phyloP scores from a whole-genome alignment of 1,284 basidiomycete species.

The Athelia sp. region DNA sequence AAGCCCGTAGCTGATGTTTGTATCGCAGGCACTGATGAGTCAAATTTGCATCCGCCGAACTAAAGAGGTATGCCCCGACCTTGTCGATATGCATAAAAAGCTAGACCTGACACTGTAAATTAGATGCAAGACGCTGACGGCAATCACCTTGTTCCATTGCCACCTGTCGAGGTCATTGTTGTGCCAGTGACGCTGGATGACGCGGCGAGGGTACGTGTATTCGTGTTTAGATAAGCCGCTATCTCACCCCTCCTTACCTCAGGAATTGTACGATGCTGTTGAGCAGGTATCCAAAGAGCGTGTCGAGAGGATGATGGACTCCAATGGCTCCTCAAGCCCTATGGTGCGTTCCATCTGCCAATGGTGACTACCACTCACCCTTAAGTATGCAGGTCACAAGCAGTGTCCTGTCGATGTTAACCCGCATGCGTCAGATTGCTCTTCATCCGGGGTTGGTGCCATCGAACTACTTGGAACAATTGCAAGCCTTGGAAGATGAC shows the following conservation, averaged over 20 bases:
- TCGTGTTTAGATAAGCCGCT: not conserved
- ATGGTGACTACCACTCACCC: conserved; percentile 7
- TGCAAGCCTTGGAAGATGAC: conserved; percentile 36
- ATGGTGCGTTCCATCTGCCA: conserved; percentile 23
- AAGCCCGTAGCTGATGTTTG: conserved; percentile 6
- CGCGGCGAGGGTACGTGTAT: conserved; percentile 54
- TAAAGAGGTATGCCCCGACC: conserved; percentile 58
- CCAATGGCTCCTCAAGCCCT: conserved; percentile 30
- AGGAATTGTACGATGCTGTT: conserved; percentile 75
- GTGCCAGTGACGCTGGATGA: conserved; percentile 66
- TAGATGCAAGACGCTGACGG: conserved; percentile 82
- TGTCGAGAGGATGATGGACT: conserved; percentile 53
- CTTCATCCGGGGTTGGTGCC: conserved; percentile 81
- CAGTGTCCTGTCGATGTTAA: conserved; percentile 78
- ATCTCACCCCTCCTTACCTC: not conserved
- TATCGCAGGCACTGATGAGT: conserved; percentile 69
- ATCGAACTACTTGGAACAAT: conserved; percentile 66
- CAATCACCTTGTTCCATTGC: conserved; percentile 67
- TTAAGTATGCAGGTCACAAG: conserved; percentile 48
- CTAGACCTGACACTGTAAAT: conserved; percentile 5
- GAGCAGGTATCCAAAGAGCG: conserved; percentile 58
- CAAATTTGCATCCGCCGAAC: conserved; percentile 82
- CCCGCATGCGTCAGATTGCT: conserved; percentile 81
- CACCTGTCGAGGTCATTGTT: conserved; percentile 71
- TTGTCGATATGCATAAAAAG: not conserved